phyloP scores from a whole-genome alignment of 176 grass and related monocot species.

The Eleusine indica region DNA sequence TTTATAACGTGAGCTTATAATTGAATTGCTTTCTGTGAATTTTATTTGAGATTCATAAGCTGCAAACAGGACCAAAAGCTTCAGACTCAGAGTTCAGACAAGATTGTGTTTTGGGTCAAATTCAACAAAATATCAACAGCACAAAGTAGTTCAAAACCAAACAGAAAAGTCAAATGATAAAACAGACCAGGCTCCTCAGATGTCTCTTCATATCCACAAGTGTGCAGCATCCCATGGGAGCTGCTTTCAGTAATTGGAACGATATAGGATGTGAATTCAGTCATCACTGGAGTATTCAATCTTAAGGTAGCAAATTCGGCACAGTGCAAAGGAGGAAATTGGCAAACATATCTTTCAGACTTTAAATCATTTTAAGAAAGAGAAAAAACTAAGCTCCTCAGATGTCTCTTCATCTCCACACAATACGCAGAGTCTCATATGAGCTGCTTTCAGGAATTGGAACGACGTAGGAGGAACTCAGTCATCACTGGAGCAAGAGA shows the following conservation, averaged over 20 bases:
- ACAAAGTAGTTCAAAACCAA: neutral
- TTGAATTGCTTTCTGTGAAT: neutral
- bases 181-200: constrained; percentile 36
- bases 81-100: neutral
- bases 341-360: neutral
- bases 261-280: constrained; percentile 22
- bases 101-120: neutral
- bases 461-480: constrained; percentile 36
- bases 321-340: neutral
- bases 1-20: neutral
- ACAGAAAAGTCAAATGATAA: neutral
- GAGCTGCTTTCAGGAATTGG: constrained; percentile 50
- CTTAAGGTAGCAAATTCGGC: neutral
- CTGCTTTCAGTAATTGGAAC: constrained; percentile 60
- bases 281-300: constrained; percentile 37
- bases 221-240: constrained; percentile 21
- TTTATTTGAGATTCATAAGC: neutral
- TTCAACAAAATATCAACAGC: neutral
- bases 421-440: neutral
- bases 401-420: constrained; percentile 51
- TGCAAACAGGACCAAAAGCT: neutral
- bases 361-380: neutral
- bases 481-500: constrained; percentile 36
- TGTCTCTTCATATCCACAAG: constrained; percentile 54
- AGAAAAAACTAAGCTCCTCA: constrained; percentile 20